Conservation (phyloP, 768 basidiomycete species). For the Mycena amicta region DNA sequence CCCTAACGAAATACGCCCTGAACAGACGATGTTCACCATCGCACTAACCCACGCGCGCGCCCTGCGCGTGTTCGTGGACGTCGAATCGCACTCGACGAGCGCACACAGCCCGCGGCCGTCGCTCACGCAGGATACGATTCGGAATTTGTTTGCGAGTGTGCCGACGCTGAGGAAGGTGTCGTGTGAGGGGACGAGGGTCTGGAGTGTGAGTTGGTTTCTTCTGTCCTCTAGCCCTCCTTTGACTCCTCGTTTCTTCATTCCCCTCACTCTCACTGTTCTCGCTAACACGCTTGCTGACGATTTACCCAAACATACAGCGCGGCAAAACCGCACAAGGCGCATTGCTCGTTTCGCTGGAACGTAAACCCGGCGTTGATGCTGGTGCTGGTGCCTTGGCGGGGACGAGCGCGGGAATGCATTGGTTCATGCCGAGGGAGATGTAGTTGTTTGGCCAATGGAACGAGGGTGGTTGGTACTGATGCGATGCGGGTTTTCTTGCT, state of each 20-base stretch:
- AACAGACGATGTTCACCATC: slow-evolving; percentile 37
- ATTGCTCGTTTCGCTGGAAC: slow-evolving; percentile 33
- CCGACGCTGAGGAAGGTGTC: slow-evolving; percentile 48
- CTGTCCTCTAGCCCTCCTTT: too few relatives aligned
- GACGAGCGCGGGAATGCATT: slow-evolving; percentile 38
- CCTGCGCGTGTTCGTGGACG: slow-evolving; percentile 49
- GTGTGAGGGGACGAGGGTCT: slow-evolving; percentile 47
- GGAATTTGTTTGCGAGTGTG: slow-evolving; percentile 43
- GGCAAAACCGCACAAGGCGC: slow-evolving; percentile 21
- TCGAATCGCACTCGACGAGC: slow-evolving; percentile 40
- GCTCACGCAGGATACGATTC: slow-evolving; percentile 40
- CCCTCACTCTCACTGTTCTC: too few relatives aligned
- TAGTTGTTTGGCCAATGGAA: too few relatives aligned
- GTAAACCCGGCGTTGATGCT: slow-evolving; percentile 13
- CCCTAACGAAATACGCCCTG: neutral
- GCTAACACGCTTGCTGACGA: too few relatives aligned
- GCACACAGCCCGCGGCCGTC: slow-evolving; percentile 40
- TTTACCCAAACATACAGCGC: too few relatives aligned
- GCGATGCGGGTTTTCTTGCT: too few relatives aligned
- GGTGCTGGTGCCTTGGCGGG: slow-evolving; percentile 6
- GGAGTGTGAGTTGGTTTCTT: slow-evolving; percentile 59
- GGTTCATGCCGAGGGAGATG: slow-evolving; percentile 37
- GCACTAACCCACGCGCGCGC: slow-evolving; percentile 39
- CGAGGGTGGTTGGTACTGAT: too few relatives aligned
- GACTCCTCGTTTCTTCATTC: too few relatives aligned